Conservation (phyloP, 805 yeast genomes). For the Osmozyma mogii region DNA sequence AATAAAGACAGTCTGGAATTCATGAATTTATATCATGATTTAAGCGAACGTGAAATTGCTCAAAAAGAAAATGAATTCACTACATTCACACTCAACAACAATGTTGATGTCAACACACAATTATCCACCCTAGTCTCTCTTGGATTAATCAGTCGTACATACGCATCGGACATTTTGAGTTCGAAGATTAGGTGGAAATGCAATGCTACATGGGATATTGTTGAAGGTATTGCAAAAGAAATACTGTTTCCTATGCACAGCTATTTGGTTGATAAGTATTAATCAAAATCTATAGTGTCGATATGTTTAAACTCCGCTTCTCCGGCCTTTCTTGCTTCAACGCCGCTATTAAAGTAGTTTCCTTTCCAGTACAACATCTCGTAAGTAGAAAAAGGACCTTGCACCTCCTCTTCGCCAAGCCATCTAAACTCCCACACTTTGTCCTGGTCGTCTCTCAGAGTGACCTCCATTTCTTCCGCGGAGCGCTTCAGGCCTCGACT, state of each 20-base stretch:
- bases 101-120: constrained; percentile 45
- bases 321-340: constrained; percentile 30
- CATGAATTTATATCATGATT: constrained; percentile 18
- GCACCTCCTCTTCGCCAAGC: constrained; percentile 29
- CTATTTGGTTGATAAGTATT: constrained; percentile 38
- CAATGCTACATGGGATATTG: constrained; percentile 61
- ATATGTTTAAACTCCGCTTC: constrained; percentile 19
- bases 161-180: constrained; percentile 47
- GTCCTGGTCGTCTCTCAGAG: constrained; percentile 16
- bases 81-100: constrained; percentile 30
- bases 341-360: constrained; percentile 40
- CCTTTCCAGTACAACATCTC: constrained; percentile 52
- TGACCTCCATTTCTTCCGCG: constrained; percentile 12
- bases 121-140: constrained; percentile 52
- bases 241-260: constrained; percentile 59
- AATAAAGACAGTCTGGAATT: constrained; percentile 16
- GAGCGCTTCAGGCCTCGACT: constrained; percentile 15
- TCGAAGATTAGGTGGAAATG: constrained; percentile 73
- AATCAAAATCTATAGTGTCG: constrained; percentile 15
- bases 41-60: constrained; percentile 28
- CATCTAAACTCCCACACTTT: constrained; percentile 45
- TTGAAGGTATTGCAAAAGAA: constrained; percentile 53
- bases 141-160: constrained; percentile 40
- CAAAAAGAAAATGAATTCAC: constrained; percentile 25
- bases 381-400: constrained; percentile 43